Evolutionary conservation across 2,329 filamentous ascomycete species (phyloP), one percentile per base, ranked within the genome.

Genomic region (Immersiporthe knoxdaviesiana): DNA sequence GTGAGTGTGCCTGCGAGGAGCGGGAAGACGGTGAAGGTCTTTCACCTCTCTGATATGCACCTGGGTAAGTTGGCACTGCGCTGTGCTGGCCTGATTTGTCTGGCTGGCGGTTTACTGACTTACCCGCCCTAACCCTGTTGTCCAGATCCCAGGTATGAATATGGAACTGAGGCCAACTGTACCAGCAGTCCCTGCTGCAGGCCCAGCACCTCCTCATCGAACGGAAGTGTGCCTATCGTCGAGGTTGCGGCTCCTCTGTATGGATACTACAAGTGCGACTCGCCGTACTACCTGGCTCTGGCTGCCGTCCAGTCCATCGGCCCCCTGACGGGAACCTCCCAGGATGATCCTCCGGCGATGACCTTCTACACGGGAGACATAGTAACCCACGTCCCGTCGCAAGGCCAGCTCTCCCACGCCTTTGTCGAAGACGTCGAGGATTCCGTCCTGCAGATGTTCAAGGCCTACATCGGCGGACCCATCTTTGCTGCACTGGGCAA

Each of bases 361-460:
- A 83, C 84, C 0, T 76, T 88, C 27, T 88, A 88, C 73, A 88
- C 86, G 1, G 86, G 86, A 8, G 86, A 88, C 73, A 76, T 88
- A 21, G 83, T 86, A 1, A 84, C 85, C 5, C 87, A 88, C 74
- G 87, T 88, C 63, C 75, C 82, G 0, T 61, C 60, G 2, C 80
- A 85, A 68, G 79, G 80, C 56, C 79, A 88, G 74, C 79, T 85
- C 21, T 87, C 85, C 16, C 80, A 80, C 44, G 81, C 79, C 1
- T 88, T 87, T 68, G 79, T 83, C 14, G 82, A 87, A 72, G 87
- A 88, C 71, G 80, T 84, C 1, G 85, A 88, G 76, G 79, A 80
- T 0, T 82, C 82, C 63, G 76, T 88, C 47, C 87, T 83, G 75
- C 79, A 81, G 35, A 83, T 89, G 80, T 82, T 89, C 75, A 86